Percentiles rank a stretch among this genome's conserved stretches.
phyloP scores from a whole-genome alignment of 257 asterid genomes.

The Rubia yunnanensis region DNA sequence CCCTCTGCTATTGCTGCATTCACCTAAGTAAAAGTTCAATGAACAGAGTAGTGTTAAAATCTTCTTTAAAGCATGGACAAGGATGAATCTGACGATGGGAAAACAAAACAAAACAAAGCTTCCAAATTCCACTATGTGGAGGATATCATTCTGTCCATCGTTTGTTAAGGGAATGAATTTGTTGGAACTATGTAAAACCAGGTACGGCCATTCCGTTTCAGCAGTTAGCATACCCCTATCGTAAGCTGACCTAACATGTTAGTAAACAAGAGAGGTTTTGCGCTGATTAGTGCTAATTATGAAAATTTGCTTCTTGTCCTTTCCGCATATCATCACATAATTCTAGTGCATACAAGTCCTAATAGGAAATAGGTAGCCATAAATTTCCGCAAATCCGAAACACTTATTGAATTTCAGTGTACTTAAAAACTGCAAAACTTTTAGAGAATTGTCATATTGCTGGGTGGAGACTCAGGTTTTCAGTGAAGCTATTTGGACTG shows the following conservation, averaged over 20 bases:
- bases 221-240: not conserved
- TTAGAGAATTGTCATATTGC: not conserved
- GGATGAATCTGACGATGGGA: not conserved
- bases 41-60: not conserved
- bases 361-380: not conserved
- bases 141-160: not conserved
- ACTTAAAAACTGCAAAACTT: not conserved
- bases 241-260: not conserved
- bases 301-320: not conserved
- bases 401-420: not conserved
- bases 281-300: too few relatives aligned
- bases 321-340: not conserved
- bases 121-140: not conserved
- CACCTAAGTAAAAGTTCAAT: slow-evolving; percentile 27
- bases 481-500: not conserved
- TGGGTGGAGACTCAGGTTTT: not conserved
- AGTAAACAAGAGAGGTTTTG: too few relatives aligned
- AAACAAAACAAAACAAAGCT: not conserved
- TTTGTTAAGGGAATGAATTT: not conserved
- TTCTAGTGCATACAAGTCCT: not conserved
- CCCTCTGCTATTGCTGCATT: slow-evolving; percentile 76
- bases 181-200: not conserved
- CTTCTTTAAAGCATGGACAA: not conserved
- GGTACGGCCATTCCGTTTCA: not conserved
- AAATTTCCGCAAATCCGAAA: not conserved